Evolutionary conservation across 108 stramenopile genomes (phyloP).

Genomic region (Pseudonitzschia multiseries): DNA sequence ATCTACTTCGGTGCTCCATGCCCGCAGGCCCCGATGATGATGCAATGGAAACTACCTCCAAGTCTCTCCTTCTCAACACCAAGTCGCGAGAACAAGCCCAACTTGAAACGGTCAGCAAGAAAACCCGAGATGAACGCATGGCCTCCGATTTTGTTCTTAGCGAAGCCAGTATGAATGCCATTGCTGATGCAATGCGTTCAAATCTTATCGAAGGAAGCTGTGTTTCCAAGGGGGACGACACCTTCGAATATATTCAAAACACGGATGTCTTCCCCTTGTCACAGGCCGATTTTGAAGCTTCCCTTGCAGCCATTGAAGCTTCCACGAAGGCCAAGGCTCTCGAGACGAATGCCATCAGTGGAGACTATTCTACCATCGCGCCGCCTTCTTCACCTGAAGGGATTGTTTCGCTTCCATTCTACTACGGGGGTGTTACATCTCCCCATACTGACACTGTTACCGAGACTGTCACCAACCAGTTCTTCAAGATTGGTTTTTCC

Average conservation of each 20-base stretch:
- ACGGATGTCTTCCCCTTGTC: background rate
- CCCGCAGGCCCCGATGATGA: background rate
- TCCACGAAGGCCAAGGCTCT: background rate
- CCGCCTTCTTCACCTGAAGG: background rate
- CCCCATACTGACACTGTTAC: background rate
- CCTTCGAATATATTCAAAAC: background rate
- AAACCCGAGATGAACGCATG: background rate
- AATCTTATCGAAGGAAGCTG: background rate
- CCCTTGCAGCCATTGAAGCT: background rate
- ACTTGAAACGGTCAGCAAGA: background rate
- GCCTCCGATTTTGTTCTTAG: background rate
- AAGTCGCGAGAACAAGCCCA: background rate
- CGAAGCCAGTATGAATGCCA: background rate
- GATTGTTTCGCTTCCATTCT: background rate
- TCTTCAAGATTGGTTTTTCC: slow-evolving; percentile 1
- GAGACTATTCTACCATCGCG: background rate
- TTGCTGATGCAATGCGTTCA: background rate
- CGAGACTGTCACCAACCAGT: background rate
- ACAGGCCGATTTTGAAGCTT: slow-evolving; percentile 1
- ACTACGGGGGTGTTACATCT: background rate
- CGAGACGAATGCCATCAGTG: background rate
- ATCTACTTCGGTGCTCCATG: background rate
- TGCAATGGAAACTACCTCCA: background rate
- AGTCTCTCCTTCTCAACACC: background rate
- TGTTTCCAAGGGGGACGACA: background rate